Percentiles rank a stretch among this genome's conserved stretches.
phyloP scores from a whole-genome alignment of 345 rosid genomes.

The Sonneratia alba region DNA sequence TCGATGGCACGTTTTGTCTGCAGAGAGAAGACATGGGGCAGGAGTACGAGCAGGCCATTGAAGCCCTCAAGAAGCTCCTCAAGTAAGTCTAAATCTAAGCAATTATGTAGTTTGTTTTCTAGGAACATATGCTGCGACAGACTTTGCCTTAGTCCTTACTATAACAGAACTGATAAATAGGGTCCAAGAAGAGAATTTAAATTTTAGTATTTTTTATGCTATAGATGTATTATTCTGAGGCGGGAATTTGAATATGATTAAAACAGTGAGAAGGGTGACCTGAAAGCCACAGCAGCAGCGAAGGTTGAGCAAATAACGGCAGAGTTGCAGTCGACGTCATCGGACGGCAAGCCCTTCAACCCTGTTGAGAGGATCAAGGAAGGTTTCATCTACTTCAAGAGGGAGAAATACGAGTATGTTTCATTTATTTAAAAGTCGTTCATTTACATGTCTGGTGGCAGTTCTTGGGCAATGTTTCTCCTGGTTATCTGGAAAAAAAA shows the following conservation, averaged over 20 bases:
- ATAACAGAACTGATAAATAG: no score
- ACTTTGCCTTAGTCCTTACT: no score
- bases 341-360: conserved; percentile 29
- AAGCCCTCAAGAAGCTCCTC: conserved; percentile 72
- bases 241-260: not conserved
- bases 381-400: conserved; percentile 80
- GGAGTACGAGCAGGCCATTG: conserved; percentile 67
- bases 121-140: no score
- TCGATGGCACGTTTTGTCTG: not conserved
- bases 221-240: not conserved
- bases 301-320: conserved; percentile 70
- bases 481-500: no score
- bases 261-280: conserved; percentile 67
- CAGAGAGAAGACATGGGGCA: conserved; percentile 64
- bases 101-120: no score
- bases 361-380: conserved; percentile 51
- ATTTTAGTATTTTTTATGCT: not conserved
- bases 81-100: conserved; percentile 22
- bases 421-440: not conserved
- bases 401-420: conserved; percentile 73
- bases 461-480: no score
- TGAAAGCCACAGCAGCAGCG: conserved; percentile 64
- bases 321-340: conserved; percentile 32
- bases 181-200: not conserved
- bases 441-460: not conserved